Evolutionary conservation across 2,329 filamentous ascomycete species (phyloP).

Genomic region (Septoria linicola): DNA sequence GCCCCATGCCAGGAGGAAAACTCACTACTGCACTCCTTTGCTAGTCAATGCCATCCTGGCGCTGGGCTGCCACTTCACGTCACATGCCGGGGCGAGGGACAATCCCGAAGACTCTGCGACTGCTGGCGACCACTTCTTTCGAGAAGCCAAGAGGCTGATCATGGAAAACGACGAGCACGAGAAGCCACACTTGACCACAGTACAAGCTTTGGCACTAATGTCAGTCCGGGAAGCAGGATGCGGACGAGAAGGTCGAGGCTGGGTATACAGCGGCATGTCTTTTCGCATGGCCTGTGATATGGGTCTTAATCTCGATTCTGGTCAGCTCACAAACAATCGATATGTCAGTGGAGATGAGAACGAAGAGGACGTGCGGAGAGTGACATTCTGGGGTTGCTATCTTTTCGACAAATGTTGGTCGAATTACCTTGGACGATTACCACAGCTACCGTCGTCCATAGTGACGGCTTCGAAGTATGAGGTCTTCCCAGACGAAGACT

Average conservation of each 20-base stretch:
- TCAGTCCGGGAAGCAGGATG: slow-evolving; percentile 94
- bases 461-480: slow-evolving; percentile 86
- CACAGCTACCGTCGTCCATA: slow-evolving; percentile 76
- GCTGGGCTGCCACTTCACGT: slow-evolving; percentile 89
- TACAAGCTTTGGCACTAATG: slow-evolving; percentile 93
- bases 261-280: slow-evolving; percentile 98
- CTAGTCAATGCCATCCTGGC: slow-evolving; percentile 93
- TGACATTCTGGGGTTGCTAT: slow-evolving; percentile 98
- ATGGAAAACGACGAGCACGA: slow-evolving; percentile 92
- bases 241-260: slow-evolving; percentile 89
- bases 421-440: slow-evolving; percentile 89
- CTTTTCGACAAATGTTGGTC: slow-evolving; percentile 99
- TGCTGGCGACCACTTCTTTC: slow-evolving; percentile 94
- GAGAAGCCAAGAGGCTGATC: slow-evolving; percentile 85
- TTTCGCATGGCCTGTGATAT: slow-evolving; percentile 97
- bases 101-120: slow-evolving; percentile 73
- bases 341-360: slow-evolving; percentile 59
- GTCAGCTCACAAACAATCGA: slow-evolving; percentile 57
- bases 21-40: slow-evolving; percentile 80
- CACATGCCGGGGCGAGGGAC: slow-evolving; percentile 68
- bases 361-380: slow-evolving; percentile 82
- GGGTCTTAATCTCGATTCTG: slow-evolving; percentile 81
- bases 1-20: slow-evolving; percentile 50
- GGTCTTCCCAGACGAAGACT: slow-evolving; percentile 85
- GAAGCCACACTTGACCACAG: slow-evolving; percentile 80